Base-by-base conservation (phyloP, 2,329 filamentous ascomycete species). In the Esteya vermicola region DNA sequence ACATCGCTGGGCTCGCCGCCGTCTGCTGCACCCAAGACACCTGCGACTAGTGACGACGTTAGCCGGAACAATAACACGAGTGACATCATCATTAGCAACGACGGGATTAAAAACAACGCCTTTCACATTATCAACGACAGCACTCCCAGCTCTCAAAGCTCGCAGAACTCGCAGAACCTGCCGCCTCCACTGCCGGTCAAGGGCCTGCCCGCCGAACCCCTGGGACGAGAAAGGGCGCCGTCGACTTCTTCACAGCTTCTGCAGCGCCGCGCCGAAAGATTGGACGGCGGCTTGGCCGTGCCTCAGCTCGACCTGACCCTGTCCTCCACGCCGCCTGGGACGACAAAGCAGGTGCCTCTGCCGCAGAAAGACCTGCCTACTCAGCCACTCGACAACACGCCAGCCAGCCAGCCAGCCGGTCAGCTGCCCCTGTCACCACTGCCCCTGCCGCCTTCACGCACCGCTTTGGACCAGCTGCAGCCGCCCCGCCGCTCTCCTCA, bases 201-300 rank as follows among this genome's bases (percentile, higher is more conserved):
- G n/a, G n/a, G n/a, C n/a, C n/a, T n/a, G n/a, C n/a, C n/a, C n/a
- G n/a, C n/a, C n/a, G n/a, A n/a, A n/a, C n/a, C n/a, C n/a, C n/a
- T n/a, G n/a, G n/a, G n/a, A n/a, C n/a, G n/a, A n/a, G n/a, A n/a
- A n/a, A n/a, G n/a, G n/a, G n/a, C n/a, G n/a, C n/a, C 52, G 6
- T 23, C 48, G 34, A 33, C 49, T 12, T 13, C 45, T 42, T 45
- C 51, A 8, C 56, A 63, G 45, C 56, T 65, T 25, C 73, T 68
- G 69, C 61, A 63, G 42, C 61, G 70, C 39, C 63, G 70, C 34
- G 70, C 68, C 13, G 54, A 63, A 21, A 72, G 67, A 51, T 59
- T 58, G 40, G 65, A 71, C 40, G 58, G 59, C 39, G 62, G 55
- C 44, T 51, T 67, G 26, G 61, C 65, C 35, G 58, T 73, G 5